A percentile compares a stretch with the other conserved stretches of the same genome.
phyloP scores from a whole-genome alignment of 306 rosid species.

The Quercus glauca region DNA sequence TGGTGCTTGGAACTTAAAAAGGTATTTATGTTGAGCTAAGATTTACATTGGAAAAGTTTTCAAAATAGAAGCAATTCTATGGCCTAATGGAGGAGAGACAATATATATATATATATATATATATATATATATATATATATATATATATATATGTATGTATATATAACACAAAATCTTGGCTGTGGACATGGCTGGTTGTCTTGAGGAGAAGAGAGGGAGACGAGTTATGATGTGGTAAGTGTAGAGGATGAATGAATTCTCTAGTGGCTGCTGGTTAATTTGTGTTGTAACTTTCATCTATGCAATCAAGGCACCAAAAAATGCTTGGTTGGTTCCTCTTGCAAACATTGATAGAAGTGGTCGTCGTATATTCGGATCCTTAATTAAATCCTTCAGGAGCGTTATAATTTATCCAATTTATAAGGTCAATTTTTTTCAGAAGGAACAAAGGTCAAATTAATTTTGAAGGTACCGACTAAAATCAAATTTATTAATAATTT shows the following conservation, averaged over 20 bases:
- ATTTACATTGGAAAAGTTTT: conserved; percentile 42
- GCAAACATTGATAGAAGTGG: neutral
- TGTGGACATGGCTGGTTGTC: conserved; percentile 12
- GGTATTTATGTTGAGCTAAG: conserved; percentile 48
- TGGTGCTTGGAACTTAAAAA: conserved; percentile 26
- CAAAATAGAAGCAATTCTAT: conserved; percentile 13
- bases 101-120: too few relatives aligned
- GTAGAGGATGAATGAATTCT: conserved; percentile 26
- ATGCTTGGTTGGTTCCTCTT: neutral
- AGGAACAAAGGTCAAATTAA: too few relatives aligned
- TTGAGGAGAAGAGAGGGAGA: conserved; percentile 22
- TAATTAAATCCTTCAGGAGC: neutral
- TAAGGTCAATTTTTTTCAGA: too few relatives aligned
- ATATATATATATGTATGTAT: too few relatives aligned
- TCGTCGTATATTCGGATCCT: neutral
- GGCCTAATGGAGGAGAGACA: neutral
- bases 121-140: too few relatives aligned
- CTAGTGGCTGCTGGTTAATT: conserved; percentile 3
- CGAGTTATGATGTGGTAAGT: conserved; percentile 30
- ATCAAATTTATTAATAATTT: too few relatives aligned
- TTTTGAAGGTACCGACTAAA: too few relatives aligned
- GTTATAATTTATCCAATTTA: too few relatives aligned
- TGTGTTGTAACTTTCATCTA: neutral
- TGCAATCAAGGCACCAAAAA: neutral
- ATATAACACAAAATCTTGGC: conserved; percentile 19